Conservation (phyloP, 768 basidiomycete genomes). For the Rhizopogon salebrosus region DNA sequence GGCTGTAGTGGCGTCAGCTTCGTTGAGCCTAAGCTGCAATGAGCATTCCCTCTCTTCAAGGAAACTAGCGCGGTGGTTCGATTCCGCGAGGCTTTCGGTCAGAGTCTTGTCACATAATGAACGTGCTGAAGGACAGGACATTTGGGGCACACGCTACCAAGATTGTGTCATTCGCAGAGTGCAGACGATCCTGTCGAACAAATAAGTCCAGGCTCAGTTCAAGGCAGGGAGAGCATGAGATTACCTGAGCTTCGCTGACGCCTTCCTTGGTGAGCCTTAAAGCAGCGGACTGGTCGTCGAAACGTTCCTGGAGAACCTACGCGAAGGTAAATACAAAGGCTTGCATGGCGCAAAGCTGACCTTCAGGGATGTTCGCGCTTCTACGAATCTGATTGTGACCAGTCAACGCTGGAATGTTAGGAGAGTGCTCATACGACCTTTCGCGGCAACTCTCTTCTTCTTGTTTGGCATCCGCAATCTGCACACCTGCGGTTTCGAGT, state of each 20-base stretch:
- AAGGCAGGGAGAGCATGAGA: not conserved
- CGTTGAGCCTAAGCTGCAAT: conserved; percentile 12
- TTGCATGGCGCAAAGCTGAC: conserved; percentile 5
- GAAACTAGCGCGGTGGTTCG: conserved; percentile 10
- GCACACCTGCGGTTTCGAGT: conserved; percentile 10
- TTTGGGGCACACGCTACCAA: conserved; percentile 9
- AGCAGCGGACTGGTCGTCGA: conserved; percentile 51
- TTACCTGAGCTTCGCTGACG: conserved; percentile 46
- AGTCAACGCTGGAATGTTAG: not conserved
- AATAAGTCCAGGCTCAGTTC: not conserved
- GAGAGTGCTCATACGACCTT: conserved; percentile 15
- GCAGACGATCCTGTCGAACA: conserved; percentile 18
- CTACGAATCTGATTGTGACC: conserved; percentile 13
- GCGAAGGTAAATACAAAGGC: not conserved
- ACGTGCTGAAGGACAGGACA: too few species aligned
- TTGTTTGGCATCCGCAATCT: conserved; percentile 7
- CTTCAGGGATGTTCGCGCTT: conserved; percentile 18
- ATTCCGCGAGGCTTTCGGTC: conserved; percentile 11
- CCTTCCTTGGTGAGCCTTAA: conserved; percentile 51
- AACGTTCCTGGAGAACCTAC: conserved; percentile 52
- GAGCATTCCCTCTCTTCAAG: conserved; percentile 19
- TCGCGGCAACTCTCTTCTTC: conserved; percentile 17
- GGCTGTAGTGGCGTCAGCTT: conserved; percentile 4
- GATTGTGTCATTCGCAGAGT: conserved; percentile 12
- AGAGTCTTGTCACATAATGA: conserved; percentile 1